Conservation (phyloP, 2,329 filamentous ascomycete species). For the Phialophora tarda region DNA sequence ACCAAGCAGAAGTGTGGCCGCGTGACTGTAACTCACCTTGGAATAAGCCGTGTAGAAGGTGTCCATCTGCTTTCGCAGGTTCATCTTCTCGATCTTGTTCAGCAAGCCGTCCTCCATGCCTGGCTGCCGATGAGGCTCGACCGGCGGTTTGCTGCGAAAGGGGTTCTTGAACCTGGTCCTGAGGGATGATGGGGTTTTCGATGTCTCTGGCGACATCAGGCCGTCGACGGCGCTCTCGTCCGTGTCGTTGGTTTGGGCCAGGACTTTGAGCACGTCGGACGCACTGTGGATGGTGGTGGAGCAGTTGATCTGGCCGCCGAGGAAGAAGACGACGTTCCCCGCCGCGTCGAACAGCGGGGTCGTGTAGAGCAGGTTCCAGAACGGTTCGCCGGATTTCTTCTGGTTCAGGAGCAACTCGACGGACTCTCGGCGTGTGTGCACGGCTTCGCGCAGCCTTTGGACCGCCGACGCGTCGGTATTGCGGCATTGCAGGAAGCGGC, state of each 20-base stretch:
- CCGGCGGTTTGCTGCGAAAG: conserved; percentile 39
- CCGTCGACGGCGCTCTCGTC: conserved; percentile 24
- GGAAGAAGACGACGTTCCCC: conserved; percentile 59
- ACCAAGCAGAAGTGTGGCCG: background rate
- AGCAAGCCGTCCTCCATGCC: conserved; percentile 53
- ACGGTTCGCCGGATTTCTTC: conserved; percentile 58
- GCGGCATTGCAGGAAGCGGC: conserved; percentile 57
- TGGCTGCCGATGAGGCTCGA: conserved; percentile 41
- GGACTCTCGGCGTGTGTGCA: conserved; percentile 52
- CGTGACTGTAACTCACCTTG: conserved; percentile 43
- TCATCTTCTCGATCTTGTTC: conserved; percentile 45
- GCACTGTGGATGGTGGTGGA: conserved; percentile 59
- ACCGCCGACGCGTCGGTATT: conserved; percentile 54
- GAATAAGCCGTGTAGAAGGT: conserved; percentile 54
- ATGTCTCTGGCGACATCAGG: background rate
- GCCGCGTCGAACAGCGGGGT: conserved; percentile 58
- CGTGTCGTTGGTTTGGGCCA: conserved; percentile 47
- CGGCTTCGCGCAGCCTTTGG: conserved; percentile 50
- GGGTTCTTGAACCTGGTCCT: conserved; percentile 46
- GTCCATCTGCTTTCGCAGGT: conserved; percentile 48
- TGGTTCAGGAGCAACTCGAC: conserved; percentile 61
- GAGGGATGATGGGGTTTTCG: conserved; percentile 38
- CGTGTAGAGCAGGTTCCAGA: conserved; percentile 63
- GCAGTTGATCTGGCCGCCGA: conserved; percentile 64
- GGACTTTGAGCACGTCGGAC: conserved; percentile 58